Percentiles rank a stretch among this genome's conserved stretches.
phyloP scores from a whole-genome alignment of 306 rosid species.

The Vigna radiata region DNA sequence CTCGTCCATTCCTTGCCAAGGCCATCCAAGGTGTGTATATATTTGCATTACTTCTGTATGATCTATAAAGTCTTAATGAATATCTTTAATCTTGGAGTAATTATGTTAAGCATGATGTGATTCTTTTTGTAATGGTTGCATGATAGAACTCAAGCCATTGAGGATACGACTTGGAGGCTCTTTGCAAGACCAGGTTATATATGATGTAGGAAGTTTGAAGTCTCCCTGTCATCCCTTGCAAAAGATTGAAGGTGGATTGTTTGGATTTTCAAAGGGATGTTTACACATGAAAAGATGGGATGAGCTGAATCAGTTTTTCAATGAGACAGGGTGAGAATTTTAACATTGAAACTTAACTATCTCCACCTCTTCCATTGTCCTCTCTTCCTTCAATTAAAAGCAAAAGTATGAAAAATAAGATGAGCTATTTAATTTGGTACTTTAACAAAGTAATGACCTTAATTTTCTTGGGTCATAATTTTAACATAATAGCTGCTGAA shows the following conservation, averaged over 20 bases:
- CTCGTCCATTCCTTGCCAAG: conserved; percentile 84
- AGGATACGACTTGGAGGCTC: conserved; percentile 98
- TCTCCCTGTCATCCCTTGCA: conserved; percentile 83
- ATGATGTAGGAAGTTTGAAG: conserved; percentile 68
- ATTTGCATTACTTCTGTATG: conserved; percentile 27
- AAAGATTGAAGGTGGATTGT: conserved; percentile 67
- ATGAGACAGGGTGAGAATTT: conserved; percentile 80
- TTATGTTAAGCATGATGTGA: conserved; percentile 33
- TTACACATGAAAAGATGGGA: conserved; percentile 95
- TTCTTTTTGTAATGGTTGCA: conserved; percentile 45
- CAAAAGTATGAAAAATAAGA: conserved; percentile 10
- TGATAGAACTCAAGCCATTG: conserved; percentile 82
- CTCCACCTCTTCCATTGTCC: conserved; percentile 16
- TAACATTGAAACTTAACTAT: conserved; percentile 33
- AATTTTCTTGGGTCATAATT: conserved; percentile 20
- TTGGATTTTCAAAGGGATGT: conserved; percentile 96
- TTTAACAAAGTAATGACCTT: conserved; percentile 26
- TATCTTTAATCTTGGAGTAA: conserved; percentile 17
- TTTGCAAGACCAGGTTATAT: conserved; percentile 90
- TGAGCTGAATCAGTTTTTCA: conserved; percentile 87
- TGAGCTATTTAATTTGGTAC: conserved; percentile 15
- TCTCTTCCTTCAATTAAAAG: conserved; percentile 22
- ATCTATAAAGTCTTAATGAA: conserved; percentile 7
- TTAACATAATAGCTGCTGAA: conserved; percentile 23
- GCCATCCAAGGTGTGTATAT: conserved; percentile 81